A percentile compares a stretch with the other conserved stretches of the same genome.
Conservation (phyloP, 345 rosid species). For the Heritiera littoralis region DNA sequence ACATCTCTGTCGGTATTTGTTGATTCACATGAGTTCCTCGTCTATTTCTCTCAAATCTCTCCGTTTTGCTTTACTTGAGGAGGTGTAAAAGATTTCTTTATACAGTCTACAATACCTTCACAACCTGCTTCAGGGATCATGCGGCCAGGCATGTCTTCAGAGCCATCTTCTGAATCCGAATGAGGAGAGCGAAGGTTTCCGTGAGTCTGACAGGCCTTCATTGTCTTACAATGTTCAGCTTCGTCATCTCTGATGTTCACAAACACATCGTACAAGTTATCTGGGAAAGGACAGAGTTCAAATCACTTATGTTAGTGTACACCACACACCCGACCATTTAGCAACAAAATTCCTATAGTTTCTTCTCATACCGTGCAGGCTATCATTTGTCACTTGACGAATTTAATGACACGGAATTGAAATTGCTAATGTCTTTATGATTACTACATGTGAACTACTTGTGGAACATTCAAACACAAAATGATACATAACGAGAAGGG, state of each 20-base stretch:
- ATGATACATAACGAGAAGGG: background rate
- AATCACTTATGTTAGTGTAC: background rate
- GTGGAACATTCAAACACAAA: background rate
- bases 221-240: constrained; percentile 97
- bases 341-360: background rate
- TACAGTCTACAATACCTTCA: constrained; percentile 86
- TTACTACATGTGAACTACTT: background rate
- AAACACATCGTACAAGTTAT: constrained; percentile 87
- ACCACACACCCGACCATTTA: background rate
- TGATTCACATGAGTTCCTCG: background rate
- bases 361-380: background rate
- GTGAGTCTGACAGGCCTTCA: constrained; percentile 88
- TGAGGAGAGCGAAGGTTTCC: constrained; percentile 68
- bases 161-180: constrained; percentile 33
- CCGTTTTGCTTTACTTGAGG: constrained; percentile 23
- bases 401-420: background rate
- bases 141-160: constrained; percentile 47
- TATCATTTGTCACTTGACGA: background rate
- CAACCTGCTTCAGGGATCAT: constrained; percentile 57
- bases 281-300: constrained; percentile 37
- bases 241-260: constrained; percentile 90
- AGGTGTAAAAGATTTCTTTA: constrained; percentile 60
- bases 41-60: background rate
- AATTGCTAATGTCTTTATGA: background rate
- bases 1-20: constrained; percentile 9